Conservation (phyloP, 306 rosid genomes). For the Cucurbita ficifolia region DNA sequence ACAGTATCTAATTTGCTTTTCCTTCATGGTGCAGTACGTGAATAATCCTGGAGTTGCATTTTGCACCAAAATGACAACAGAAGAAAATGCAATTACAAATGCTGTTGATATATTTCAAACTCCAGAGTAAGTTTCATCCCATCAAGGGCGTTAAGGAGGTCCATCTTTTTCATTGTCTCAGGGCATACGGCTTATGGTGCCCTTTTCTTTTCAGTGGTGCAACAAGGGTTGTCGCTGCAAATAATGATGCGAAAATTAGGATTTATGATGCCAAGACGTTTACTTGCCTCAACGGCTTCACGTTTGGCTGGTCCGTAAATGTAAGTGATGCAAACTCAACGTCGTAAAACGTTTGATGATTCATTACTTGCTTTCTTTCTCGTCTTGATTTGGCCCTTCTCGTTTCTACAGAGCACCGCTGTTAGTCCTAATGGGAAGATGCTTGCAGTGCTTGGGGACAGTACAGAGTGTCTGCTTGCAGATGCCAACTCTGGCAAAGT, state of each 20-base stretch:
- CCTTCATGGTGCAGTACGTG: slow-evolving; percentile 35
- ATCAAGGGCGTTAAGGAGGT: neutral
- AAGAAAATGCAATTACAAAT: slow-evolving; percentile 80
- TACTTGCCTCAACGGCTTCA: slow-evolving; percentile 46
- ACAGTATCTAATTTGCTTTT: neutral
- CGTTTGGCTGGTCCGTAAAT: slow-evolving; percentile 82
- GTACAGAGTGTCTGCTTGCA: slow-evolving; percentile 60
- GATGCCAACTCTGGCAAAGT: slow-evolving; percentile 36
- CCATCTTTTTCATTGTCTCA: neutral
- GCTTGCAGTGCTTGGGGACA: slow-evolving; percentile 80
- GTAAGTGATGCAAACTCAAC: slow-evolving; percentile 37
- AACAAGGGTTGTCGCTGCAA: slow-evolving; percentile 57
- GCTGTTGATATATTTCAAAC: slow-evolving; percentile 61
- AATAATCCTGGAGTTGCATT: slow-evolving; percentile 56
- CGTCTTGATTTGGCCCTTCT: neutral
- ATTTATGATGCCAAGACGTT: slow-evolving; percentile 53
- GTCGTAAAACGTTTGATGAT: neutral
- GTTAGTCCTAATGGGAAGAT: slow-evolving; percentile 72
- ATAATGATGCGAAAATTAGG: slow-evolving; percentile 78
- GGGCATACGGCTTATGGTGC: neutral
- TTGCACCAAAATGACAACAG: slow-evolving; percentile 65
- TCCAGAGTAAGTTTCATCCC: slow-evolving; percentile 28
- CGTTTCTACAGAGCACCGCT: slow-evolving; percentile 41
- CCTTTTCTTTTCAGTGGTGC: slow-evolving; percentile 47
- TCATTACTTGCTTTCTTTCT: neutral